Conservation (phyloP, 2,329 filamentous ascomycete species). For the Acarospora socialis region DNA sequence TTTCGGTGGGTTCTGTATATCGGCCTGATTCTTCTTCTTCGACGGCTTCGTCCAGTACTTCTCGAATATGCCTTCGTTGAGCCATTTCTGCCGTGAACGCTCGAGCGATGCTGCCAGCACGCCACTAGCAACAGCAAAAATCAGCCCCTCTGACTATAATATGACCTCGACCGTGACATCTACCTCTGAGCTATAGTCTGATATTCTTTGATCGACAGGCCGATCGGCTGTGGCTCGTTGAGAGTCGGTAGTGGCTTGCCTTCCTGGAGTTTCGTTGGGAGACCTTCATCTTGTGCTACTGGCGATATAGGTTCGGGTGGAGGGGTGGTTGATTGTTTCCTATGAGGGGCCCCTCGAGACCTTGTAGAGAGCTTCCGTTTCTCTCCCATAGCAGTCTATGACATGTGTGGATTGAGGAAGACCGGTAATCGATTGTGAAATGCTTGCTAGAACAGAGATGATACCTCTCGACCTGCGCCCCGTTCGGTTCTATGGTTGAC, state of each 20-base stretch:
- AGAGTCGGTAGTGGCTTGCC: constrained; percentile 40
- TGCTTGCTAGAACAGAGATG: too few species aligned
- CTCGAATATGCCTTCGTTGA: constrained; percentile 38
- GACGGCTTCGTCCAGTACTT: constrained; percentile 45
- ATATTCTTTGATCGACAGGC: constrained; percentile 39
- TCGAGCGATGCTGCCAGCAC: constrained; percentile 44
- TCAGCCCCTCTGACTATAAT: too few species aligned
- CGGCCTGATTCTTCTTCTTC: constrained; percentile 37
- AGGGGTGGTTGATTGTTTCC: constrained; percentile 3
- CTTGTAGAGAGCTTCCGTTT: constrained; percentile 13
- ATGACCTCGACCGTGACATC: too few species aligned
- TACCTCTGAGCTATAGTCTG: constrained; percentile 45
- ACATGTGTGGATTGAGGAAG: too few species aligned
- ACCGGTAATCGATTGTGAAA: too few species aligned
- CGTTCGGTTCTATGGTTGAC: too few species aligned
- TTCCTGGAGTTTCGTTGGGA: constrained; percentile 41
- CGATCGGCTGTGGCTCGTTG: constrained; percentile 33
- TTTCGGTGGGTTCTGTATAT: constrained; percentile 34
- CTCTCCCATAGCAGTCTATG: constrained; percentile 14
- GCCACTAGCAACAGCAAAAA: constrained; percentile 26
- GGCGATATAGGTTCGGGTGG: constrained; percentile 5
- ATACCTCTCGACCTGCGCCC: too few species aligned
- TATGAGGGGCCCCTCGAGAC: constrained; percentile 12
- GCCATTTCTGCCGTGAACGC: constrained; percentile 44
- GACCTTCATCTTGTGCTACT: constrained; percentile 18